Evolutionary conservation across 495 filamentous ascomycete genomes (phyloP), one percentile per base, ranked within the genome.

Genomic region (Pseudotulostoma volvatum): DNA sequence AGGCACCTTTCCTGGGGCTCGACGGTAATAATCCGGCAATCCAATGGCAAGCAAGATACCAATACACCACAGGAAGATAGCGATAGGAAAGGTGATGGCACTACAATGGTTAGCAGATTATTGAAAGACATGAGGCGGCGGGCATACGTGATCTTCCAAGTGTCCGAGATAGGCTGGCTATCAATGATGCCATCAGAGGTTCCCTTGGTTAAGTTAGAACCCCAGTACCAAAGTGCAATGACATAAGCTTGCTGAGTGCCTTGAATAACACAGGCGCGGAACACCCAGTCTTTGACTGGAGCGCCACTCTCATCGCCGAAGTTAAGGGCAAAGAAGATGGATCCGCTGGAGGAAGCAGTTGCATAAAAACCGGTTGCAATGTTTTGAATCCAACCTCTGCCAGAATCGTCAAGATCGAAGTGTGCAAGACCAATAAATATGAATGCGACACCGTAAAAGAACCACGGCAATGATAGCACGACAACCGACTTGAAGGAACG

Each of bases 401-500:
- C 56, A 41, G 59, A 55, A 0, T 49, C 40, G 43, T 66, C 55
- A 8, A 44, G 31, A 37, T 66, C 59, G 37, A 71, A 72, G 18
- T 76, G 76, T n/a, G 76, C 70, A 14, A 79, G 46, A 4, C 77
- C 78, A 25, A 83, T 68, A 7, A 82, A 52, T 40, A 80, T 56
- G 54, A 83, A 81, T 4, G 76, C 76, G 0, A 70, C 40, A 9
- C 76, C 77, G 40, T 77, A 83, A 44, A 80, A 60, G 46, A 76
- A 46, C 67, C 75, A 82, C 23, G 77, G 61, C 2, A 68, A 48
- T 1, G 70, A 70, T 1, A 81, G 60, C 7, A 70, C 67, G 34
- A 70, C 70, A n/a, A 74, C 65, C 0, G 76, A 74, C 50, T 73
- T 71, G 51, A 71, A 63, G 33, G 55, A 63, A 9, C 78, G 69